Base-by-base conservation (phyloP, 169 alveolate species). In the Eimeria sp. region DNA sequence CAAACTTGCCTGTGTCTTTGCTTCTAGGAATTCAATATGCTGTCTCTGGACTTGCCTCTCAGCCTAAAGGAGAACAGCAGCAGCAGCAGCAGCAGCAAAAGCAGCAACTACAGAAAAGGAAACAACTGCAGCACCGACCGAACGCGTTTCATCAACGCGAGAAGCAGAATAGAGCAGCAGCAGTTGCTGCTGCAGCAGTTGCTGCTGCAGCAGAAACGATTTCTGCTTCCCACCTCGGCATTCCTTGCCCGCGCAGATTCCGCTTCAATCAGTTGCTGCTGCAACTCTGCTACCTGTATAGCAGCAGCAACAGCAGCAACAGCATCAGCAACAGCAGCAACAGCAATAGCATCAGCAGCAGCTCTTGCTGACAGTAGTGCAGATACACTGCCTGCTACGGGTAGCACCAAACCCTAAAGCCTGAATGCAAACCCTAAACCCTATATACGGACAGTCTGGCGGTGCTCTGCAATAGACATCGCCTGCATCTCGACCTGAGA, bases 401-500 rank as follows among this genome's bases (percentile, higher is more conserved):
- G n/a, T 27, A 47, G 58, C 89, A 78, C 67, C 70, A 78, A 47
- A 43, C 70, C 67, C 1, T 78, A 78, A n/a, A 27, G 40, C 67
- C 20, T 78, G 47, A 9, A 49, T 65, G 43, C 63, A 20, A 4
- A 22, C 65, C 67, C 20, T 78, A 78, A 22, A 43, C 70, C 70
- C 89, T 47, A 22, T 47, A 40, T 45, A 78, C 89, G 45, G 40
- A 78, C 89, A 45, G 89, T 78, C 89, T 78, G 11, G 89, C 89
- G 89, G 70, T 78, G 89, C 63, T 78, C 89, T 43, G 89, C 89
- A 27, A 78, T 61, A 34, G 89, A 20, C 61, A 43, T 43, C n/a
- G 89, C 89, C 65, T 78, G 89, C 34, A 61, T 61, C 67, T 78
- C 89, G 22, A 78, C 67, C 89, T 78, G 89, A 10, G 61, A 47